Conservation (phyloP, 345 rosid species). For the Dipteronia dyeriana region DNA sequence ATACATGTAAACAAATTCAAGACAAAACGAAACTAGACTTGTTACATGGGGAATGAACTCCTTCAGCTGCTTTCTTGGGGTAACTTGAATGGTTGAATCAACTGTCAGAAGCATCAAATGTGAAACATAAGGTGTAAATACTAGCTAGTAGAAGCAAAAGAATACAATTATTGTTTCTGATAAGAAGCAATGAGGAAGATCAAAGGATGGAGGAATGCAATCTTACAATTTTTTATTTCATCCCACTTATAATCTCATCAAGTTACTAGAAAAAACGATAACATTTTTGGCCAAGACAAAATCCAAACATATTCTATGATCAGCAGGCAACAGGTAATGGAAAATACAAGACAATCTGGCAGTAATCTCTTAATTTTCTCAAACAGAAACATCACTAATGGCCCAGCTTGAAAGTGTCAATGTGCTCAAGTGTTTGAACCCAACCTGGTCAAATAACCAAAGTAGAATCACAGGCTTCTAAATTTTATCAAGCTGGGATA, state of each 20-base stretch:
- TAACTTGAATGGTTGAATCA: conserved; percentile 28
- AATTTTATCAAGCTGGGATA: background rate
- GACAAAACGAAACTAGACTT: conserved; percentile 37
- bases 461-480: background rate
- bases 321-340: background rate
- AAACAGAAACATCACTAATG: background rate
- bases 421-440: background rate
- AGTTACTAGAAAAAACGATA: background rate
- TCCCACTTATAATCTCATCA: background rate
- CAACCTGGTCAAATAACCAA: conserved; percentile 3
- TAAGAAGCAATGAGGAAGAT: background rate
- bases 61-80: conserved; percentile 34
- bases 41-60: conserved; percentile 37
- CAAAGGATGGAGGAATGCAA: background rate
- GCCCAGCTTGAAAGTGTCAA: background rate
- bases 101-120: conserved; percentile 45
- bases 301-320: background rate
- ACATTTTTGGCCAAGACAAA: background rate
- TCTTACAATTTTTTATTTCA: background rate
- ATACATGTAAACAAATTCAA: conserved; percentile 54
- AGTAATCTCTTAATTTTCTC: background rate
- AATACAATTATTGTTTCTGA: background rate
- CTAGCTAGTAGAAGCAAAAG: background rate
- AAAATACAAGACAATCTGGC: background rate
- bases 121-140: conserved; percentile 6